Evolutionary conservation across 805 yeast genomes (phyloP).

Genomic region (Candida caryicola): DNA sequence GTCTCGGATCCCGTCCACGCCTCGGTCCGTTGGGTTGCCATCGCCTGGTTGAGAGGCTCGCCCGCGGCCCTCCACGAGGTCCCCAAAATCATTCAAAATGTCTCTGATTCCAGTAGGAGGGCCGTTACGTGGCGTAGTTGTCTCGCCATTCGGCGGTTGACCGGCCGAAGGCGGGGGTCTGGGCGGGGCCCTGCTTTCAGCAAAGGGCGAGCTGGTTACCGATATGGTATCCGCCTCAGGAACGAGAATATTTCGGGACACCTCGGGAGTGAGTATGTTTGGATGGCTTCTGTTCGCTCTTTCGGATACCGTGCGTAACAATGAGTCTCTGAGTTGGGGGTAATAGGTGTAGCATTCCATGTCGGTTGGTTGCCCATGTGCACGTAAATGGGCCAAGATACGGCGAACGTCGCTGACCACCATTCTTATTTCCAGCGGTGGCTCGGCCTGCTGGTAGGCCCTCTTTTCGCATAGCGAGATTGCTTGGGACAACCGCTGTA

Average conservation of each 20-base stretch:
- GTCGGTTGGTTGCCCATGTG: conserved; percentile 25
- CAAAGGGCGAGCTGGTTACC: conserved; percentile 9
- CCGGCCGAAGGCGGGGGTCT: conserved; percentile 1
- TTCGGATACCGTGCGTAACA: conserved; percentile 24
- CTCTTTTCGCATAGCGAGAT: conserved; percentile 35
- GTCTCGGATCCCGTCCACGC: conserved; percentile 3
- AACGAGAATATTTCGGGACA: conserved; percentile 31
- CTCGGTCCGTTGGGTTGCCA: neutral
- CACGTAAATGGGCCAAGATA: conserved; percentile 25
- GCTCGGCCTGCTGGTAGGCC: conserved; percentile 35
- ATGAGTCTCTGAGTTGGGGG: conserved; percentile 20
- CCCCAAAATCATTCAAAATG: conserved; percentile 23
- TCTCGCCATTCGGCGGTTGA: neutral
- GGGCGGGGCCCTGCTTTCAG: conserved; percentile 7
- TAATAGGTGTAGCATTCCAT: conserved; percentile 25
- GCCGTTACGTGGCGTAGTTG: neutral
- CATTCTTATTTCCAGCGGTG: conserved; percentile 20
- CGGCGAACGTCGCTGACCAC: conserved; percentile 24
- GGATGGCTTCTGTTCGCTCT: conserved; percentile 34
- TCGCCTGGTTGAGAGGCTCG: neutral
- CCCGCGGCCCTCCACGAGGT: conserved; percentile 16
- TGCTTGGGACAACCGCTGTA: conserved; percentile 33
- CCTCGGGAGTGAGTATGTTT: conserved; percentile 36
- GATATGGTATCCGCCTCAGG: conserved; percentile 23
- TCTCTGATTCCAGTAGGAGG: conserved; percentile 13